These are phyloP conservation scores for Hypericum perforatum DNA, from an alignment of 345 rosid species.

Conservation along the genomic window DNA sequence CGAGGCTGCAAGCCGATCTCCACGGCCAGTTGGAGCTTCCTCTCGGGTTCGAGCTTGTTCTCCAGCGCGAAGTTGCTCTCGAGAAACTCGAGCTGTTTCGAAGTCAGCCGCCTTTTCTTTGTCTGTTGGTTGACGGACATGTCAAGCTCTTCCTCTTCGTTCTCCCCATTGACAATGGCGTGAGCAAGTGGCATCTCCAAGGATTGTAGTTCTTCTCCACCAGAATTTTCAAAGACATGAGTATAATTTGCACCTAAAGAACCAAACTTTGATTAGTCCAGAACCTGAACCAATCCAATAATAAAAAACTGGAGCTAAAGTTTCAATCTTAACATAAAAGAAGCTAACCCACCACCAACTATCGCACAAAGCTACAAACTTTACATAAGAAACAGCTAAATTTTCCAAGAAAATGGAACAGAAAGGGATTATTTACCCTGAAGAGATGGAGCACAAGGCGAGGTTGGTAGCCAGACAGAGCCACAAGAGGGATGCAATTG, in stretches of 20 bases:
- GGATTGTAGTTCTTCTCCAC: background rate
- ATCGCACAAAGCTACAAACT: too few relatives aligned
- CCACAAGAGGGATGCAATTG: too few relatives aligned
- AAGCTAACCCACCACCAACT: too few relatives aligned
- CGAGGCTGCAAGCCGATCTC: slow-evolving; percentile 4
- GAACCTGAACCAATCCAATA: background rate
- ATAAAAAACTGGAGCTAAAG: background rate
- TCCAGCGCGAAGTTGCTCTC: slow-evolving; percentile 2
- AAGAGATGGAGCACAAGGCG: too few relatives aligned
- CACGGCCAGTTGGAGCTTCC: background rate
- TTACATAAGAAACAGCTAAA: too few relatives aligned
- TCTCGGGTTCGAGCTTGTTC: slow-evolving; percentile 5
- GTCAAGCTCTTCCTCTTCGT: background rate
- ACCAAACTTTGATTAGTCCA: background rate
- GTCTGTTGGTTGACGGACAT: background rate
- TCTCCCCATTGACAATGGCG: background rate
- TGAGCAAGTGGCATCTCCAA: background rate
- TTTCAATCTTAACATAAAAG: too few relatives aligned
- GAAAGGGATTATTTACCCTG: too few relatives aligned
- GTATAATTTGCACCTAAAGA: background rate
- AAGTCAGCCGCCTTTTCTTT: slow-evolving; percentile 3
- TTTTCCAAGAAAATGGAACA: too few relatives aligned
- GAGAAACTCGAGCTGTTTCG: background rate
- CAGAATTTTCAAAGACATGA: background rate
- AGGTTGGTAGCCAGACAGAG: too few relatives aligned